A percentile compares a stretch with the other conserved stretches of the same genome.
These are phyloP conservation scores for Protea cynaroides DNA, from an alignment of 164 flowering plant species.

Conservation along the genomic window DNA sequence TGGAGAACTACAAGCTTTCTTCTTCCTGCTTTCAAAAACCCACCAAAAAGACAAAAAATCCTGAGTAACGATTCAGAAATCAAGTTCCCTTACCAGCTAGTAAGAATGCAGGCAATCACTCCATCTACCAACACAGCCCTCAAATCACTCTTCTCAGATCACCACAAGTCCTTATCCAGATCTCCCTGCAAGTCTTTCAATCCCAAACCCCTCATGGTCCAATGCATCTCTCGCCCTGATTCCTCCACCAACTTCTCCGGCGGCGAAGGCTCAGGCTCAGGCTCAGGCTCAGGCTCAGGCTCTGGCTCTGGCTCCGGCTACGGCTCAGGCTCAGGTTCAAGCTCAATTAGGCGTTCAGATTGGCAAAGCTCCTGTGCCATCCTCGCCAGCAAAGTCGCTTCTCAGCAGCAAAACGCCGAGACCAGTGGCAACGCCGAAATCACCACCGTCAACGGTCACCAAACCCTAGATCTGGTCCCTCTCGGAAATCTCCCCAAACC, in stretches of 20 bases:
- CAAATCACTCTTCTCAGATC: not conserved
- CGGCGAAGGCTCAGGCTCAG: constrained; percentile 1
- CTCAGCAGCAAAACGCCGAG: constrained; percentile 11
- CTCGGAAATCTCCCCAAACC: constrained; percentile 19
- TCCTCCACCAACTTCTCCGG: constrained; percentile 1
- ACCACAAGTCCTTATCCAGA: not conserved
- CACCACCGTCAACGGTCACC: constrained; percentile 21
- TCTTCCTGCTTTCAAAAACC: no score
- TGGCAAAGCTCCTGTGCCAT: constrained; percentile 29
- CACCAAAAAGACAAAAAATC: no score
- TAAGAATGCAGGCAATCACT: constrained; percentile 10
- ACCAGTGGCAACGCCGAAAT: constrained; percentile 4
- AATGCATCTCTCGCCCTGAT: constrained; percentile 7
- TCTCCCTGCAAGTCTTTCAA: not conserved
- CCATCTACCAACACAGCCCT: constrained; percentile 6
- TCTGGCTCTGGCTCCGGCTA: no score
- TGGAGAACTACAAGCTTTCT: not conserved
- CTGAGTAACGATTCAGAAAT: not conserved
- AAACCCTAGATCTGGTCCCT: constrained; percentile 20
- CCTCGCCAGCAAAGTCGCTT: constrained; percentile 19
- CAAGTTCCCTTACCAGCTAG: not conserved
- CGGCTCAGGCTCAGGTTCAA: no score
- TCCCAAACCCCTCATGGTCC: not conserved
- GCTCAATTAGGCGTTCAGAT: constrained; percentile 10
- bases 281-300: no score